Evolutionary conservation across 2,329 filamentous ascomycete genomes (phyloP), one percentile per base, ranked within the genome.

Genomic region (Albophoma yamanashiensis): DNA sequence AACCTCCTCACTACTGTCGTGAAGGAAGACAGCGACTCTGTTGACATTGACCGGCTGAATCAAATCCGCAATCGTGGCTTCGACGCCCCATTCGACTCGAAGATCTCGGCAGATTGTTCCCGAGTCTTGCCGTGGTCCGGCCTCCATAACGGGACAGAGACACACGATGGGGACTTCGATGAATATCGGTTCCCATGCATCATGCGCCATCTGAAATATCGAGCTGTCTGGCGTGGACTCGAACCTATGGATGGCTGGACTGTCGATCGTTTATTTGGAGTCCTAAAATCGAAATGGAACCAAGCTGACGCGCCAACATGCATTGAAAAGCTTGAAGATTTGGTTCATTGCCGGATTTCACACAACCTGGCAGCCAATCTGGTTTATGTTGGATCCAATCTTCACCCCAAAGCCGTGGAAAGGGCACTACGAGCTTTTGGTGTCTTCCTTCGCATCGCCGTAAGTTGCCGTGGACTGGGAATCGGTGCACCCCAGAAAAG

Each of bases 301-400:
- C 25, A 55, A 36, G 22, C 17, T 20, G 47, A 55, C 22, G 57
- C 57, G 5, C 55, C 60, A 9, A 25, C 27, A 3, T 39, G 43
- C 38, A 36, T 56, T 1, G 34, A 47, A 2, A 64, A 61, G 1
- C 58, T 71, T 34, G 53, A 63, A 8, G 59, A 57, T 9, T 56
- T 67, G 1, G 58, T 59, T 0, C 56, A 60, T 0, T 72, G 70
- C 52, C 36, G 63, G 11, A 58, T 73, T 7, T 67, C 71, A 0
- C 34, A 68, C 61, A 73, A 73, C n/a, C 50, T 71, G 22, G 61
- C 39, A 22, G 64, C 64, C 1, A 65, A 66, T 12, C 27, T 69
- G 12, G 11, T 73, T 2, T 74, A 74, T 17, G 63, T 74, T 12
- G 71, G 67, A 3, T 67, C 67, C 3, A 39, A 62, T 6, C 15